phyloP scores from a whole-genome alignment of 2,329 filamentous ascomycete genomes.

The Monilinia fructicola region DNA sequence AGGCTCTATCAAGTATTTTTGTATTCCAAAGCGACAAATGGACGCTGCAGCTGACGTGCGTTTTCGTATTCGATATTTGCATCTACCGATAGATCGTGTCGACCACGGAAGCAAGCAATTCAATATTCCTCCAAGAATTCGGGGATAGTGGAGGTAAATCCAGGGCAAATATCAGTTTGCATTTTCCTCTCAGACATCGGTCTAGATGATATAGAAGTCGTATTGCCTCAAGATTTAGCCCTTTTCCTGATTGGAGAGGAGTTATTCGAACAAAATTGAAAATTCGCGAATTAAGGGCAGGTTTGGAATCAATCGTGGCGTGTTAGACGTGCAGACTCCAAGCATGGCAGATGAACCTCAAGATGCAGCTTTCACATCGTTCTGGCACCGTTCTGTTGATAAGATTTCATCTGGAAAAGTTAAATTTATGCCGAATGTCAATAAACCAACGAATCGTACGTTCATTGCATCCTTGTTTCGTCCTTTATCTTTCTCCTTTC shows the following conservation, averaged over 20 bases:
- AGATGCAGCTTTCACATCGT: slow-evolving; percentile 23
- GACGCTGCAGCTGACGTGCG: background rate
- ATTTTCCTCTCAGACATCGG: background rate
- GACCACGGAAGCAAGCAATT: background rate
- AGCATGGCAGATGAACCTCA: slow-evolving; percentile 9
- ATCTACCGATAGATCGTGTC: background rate
- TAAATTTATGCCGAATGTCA: slow-evolving; percentile 25
- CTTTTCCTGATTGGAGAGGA: background rate
- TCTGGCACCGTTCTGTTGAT: slow-evolving; percentile 25
- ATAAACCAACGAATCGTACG: slow-evolving; percentile 8
- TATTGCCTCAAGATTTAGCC: background rate
- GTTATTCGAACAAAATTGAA: background rate
- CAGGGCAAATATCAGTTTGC: background rate
- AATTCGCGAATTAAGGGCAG: background rate
- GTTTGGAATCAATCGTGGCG: slow-evolving; percentile 11
- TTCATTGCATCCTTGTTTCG: background rate
- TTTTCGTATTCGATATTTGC: background rate
- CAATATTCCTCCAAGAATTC: background rate
- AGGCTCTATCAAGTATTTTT: slow-evolving; percentile 12
- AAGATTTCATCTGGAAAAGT: slow-evolving; percentile 24
- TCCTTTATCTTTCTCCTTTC: background rate
- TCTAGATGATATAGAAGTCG: background rate
- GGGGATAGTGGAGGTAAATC: background rate
- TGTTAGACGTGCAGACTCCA: background rate
- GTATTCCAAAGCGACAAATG: slow-evolving; percentile 4